Base-by-base conservation (phyloP, 2,329 filamentous ascomycete species). In the Pseudogymnoascus sp. region DNA sequence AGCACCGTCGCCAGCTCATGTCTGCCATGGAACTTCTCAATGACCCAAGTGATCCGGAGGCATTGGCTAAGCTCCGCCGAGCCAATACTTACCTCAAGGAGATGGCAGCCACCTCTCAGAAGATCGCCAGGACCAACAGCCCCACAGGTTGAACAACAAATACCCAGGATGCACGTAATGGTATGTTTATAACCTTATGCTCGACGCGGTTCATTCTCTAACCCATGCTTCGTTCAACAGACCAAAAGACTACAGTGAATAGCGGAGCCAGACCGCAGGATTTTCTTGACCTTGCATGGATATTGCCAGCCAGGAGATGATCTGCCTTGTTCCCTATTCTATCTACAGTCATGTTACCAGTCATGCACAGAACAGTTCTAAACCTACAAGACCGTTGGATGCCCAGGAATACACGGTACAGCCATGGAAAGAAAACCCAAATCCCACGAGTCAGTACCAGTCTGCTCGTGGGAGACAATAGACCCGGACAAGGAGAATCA, bases 291-390 rank as follows among this genome's bases (percentile, higher is more conserved):
- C 61, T 47, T 40, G 39, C 61, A 62, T 62, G 61, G 29, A 62
- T 34, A 62, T 47, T 45, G 51, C 61, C 61, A 61, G 31, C 59
- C 59, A 61, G 59, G 59, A 61, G 34, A 61, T 31, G n/a, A 45
- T 39, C 59, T 42, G 37, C 31, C 31, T 59, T 37, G 39, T 39
- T 60, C 47, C 42, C 23, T 40, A 29, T 34, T 34, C 23, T 57
- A 64, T 31, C 29, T 36, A 64, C 64, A 69, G 68, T 66, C 69
- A 69, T 71, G 68, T 51, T 63, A 66, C 68, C 69, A 70, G 69
- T 67, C 69, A 71, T 70, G 68, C 69, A 69, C 54, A 66, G 10
- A 57, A 57, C 51, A 57, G 51, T 57, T 57, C 8, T 57, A 34
- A 16, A 57, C 6, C 51, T 57, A 57, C 51, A 57, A 34, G 51